Percentiles rank a stretch among this genome's conserved stretches.
Evolutionary conservation across 2,329 filamentous ascomycete species (phyloP).

Genomic region (Nemania abortiva): DNA sequence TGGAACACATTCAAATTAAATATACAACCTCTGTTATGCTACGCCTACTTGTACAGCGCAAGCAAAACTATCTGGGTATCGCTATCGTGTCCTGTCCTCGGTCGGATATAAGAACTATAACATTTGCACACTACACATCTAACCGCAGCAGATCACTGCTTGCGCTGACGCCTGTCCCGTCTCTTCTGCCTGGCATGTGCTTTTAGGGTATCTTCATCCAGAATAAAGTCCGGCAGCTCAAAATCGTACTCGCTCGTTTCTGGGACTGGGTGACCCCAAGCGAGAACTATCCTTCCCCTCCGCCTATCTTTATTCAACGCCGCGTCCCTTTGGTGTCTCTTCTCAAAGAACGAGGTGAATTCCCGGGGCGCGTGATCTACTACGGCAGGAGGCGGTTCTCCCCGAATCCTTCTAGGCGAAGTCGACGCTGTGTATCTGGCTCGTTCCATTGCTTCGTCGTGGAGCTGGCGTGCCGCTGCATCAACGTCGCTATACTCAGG

Average conservation of each 20-base stretch:
- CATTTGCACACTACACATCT: constrained; percentile 1
- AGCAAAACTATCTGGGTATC: constrained; percentile 2
- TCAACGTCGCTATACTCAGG: constrained; percentile 78
- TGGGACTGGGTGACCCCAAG: constrained; percentile 86
- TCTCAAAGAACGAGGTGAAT: constrained; percentile 88
- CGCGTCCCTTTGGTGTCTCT: constrained; percentile 81
- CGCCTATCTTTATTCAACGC: constrained; percentile 80
- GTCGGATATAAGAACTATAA: not conserved
- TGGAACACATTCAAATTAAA: not conserved
- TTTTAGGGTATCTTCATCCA: constrained; percentile 67
- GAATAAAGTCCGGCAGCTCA: constrained; percentile 74
- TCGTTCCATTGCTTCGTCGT: constrained; percentile 70
- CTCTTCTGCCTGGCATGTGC: constrained; percentile 73
- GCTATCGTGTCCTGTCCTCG: not conserved
- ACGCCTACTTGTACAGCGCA: constrained; percentile 14
- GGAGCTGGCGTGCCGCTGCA: constrained; percentile 78
- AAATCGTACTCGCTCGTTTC: constrained; percentile 80
- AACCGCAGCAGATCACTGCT: constrained; percentile 47
- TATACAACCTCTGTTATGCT: constrained; percentile 22
- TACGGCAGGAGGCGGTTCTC: constrained; percentile 48
- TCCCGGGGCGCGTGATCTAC: constrained; percentile 64
- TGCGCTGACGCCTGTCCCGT: constrained; percentile 67
- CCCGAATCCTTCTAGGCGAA: constrained; percentile 42
- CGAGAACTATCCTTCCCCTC: constrained; percentile 75
- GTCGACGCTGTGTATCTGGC: constrained; percentile 45